Conservation (phyloP, 1,284 basidiomycete genomes). For the Cryptococcus sp. region DNA sequence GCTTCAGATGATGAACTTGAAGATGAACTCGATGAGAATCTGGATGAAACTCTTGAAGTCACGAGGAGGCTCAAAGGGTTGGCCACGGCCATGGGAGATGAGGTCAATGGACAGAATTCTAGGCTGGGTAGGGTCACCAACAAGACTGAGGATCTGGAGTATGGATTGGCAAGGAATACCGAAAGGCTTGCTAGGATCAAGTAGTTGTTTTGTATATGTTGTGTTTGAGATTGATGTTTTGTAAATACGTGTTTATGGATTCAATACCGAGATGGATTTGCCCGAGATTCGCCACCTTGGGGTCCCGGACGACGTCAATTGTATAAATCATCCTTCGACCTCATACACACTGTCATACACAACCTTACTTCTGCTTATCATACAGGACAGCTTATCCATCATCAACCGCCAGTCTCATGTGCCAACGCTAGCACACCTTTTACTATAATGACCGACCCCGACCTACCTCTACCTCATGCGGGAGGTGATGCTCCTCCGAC, state of each 20-base stretch:
- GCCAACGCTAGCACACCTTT: too few species aligned
- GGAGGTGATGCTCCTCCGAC: constrained; percentile 32
- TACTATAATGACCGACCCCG: constrained; percentile 3
- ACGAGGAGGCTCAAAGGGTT: constrained; percentile 79
- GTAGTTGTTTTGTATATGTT: constrained; percentile 14
- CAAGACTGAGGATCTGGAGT: constrained; percentile 49
- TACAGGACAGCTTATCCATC: too few species aligned
- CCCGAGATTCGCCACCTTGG: too few species aligned
- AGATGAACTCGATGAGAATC: constrained; percentile 77
- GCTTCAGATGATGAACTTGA: constrained; percentile 88
- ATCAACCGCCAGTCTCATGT: too few species aligned
- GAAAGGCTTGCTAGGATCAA: constrained; percentile 45
- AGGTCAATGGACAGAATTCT: constrained; percentile 46
- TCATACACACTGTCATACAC: too few species aligned
- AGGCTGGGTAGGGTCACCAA: constrained; percentile 46
- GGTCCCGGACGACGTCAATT: too few species aligned
- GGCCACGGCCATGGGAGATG: constrained; percentile 59
- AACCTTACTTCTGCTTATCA: too few species aligned
- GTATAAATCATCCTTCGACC: too few species aligned
- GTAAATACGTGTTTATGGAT: constrained; percentile 2
- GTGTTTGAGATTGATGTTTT: not conserved
- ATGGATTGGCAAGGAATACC: constrained; percentile 46
- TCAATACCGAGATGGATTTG: too few species aligned
- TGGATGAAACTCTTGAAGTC: constrained; percentile 80
- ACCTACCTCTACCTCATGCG: not conserved